phyloP scores from a whole-genome alignment of 306 rosid species.

The Malus sieversii region DNA sequence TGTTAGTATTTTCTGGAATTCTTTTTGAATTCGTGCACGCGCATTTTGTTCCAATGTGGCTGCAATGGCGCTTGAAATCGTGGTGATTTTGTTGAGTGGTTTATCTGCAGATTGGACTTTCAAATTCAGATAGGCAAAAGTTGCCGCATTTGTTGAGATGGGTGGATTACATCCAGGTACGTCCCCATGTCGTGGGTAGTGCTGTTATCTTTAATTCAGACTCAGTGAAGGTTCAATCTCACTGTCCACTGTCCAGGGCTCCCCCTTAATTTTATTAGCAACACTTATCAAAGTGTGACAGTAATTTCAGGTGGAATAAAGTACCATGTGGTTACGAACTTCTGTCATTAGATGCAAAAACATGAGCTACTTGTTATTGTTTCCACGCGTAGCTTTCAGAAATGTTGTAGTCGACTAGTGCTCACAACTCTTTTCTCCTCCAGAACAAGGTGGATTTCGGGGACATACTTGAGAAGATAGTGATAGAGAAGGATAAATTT shows the following conservation, averaged over 20 bases:
- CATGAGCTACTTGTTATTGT: background rate
- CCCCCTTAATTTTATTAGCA: background rate
- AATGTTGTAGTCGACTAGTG: background rate
- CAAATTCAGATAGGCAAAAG: conserved; percentile 44
- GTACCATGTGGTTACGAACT: background rate
- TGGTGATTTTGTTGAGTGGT: conserved; percentile 29
- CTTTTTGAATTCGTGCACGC: background rate
- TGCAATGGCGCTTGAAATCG: background rate
- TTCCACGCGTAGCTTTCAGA: background rate
- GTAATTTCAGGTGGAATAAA: background rate
- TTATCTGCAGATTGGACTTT: conserved; percentile 60
- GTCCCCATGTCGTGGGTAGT: background rate
- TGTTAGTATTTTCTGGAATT: background rate
- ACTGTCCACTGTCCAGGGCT: background rate
- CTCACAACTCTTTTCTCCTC: conserved; percentile 6
- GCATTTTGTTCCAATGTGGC: background rate
- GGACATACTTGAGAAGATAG: conserved; percentile 47
- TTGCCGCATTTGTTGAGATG: conserved; percentile 78
- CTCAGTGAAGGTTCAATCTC: background rate
- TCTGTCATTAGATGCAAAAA: background rate
- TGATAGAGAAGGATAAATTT: conserved; percentile 46
- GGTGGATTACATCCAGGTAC: conserved; percentile 81
- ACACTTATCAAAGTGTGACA: background rate
- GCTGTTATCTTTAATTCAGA: background rate
- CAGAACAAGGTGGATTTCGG: conserved; percentile 63